Evolutionary conservation across 2,329 filamentous ascomycete species (phyloP).

Genomic region (Fusarium heterosporum): DNA sequence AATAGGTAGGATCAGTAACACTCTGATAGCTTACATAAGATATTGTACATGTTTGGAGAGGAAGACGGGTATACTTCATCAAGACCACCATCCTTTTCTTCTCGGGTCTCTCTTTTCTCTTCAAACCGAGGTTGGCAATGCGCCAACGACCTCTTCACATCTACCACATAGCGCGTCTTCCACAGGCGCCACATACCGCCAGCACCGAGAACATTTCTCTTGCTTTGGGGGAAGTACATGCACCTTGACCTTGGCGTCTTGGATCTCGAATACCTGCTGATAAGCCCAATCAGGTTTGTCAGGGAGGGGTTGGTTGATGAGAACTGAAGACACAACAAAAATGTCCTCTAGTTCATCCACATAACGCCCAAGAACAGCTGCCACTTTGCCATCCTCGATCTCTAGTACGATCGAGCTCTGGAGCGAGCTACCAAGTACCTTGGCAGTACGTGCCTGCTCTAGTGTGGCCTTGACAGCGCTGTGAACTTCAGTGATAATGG

Average conservation of each 20-base stretch:
- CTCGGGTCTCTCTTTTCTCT: slow-evolving; percentile 12
- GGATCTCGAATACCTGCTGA: slow-evolving; percentile 57
- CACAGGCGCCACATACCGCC: slow-evolving; percentile 81
- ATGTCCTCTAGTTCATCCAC: slow-evolving; percentile 68
- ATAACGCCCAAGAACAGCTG: slow-evolving; percentile 55
- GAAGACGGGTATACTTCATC: slow-evolving; percentile 31
- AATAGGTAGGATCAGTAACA: slow-evolving; percentile 3
- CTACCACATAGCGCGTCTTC: slow-evolving; percentile 76
- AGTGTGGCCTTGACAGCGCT: slow-evolving; percentile 78
- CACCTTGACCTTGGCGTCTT: slow-evolving; percentile 53
- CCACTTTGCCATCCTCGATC: slow-evolving; percentile 54
- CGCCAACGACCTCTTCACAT: slow-evolving; percentile 74
- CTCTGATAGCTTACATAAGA: slow-evolving; percentile 30
- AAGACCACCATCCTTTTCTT: slow-evolving; percentile 8
- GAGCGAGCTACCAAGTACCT: slow-evolving; percentile 82
- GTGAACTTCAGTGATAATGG: slow-evolving; percentile 66
- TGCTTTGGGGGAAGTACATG: slow-evolving; percentile 62
- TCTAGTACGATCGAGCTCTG: slow-evolving; percentile 76
- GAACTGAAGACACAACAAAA: slow-evolving; percentile 76
- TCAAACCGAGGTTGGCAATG: slow-evolving; percentile 23
- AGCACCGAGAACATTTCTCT: slow-evolving; percentile 87
- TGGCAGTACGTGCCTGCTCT: slow-evolving; percentile 77
- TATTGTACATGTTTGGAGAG: slow-evolving; percentile 32
- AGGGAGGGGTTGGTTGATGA: slow-evolving; percentile 55
- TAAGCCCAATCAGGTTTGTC: slow-evolving; percentile 56